Conservation (phyloP, 2,329 filamentous ascomycete species). For the Elsinoe necatrix region DNA sequence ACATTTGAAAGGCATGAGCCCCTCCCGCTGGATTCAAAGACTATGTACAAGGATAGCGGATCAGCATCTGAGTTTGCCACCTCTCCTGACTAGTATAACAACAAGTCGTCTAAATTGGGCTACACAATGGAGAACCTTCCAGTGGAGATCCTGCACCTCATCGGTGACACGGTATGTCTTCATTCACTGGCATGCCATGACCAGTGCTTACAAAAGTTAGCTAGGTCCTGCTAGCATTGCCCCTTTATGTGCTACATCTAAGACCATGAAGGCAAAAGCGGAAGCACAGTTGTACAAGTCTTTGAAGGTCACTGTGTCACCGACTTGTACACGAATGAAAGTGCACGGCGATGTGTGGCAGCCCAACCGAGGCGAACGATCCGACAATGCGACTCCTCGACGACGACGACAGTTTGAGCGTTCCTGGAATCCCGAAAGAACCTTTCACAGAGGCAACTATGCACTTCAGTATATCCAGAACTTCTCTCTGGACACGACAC, state of each 20-base stretch:
- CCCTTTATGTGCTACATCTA: background rate
- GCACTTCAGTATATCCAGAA: background rate
- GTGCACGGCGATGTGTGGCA: background rate
- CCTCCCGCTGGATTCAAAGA: no score
- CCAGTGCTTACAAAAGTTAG: background rate
- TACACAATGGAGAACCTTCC: background rate
- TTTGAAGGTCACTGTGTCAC: background rate
- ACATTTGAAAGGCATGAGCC: no score
- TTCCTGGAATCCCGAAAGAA: background rate
- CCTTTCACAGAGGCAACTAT: background rate
- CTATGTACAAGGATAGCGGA: no score
- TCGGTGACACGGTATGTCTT: background rate
- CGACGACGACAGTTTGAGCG: background rate
- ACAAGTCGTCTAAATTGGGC: background rate
- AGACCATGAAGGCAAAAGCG: background rate
- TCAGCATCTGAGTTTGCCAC: no score
- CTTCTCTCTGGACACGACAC: background rate
- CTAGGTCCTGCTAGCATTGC: background rate
- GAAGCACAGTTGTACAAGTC: background rate
- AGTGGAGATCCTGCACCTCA: background rate
- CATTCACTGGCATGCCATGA: background rate
- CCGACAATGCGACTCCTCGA: background rate
- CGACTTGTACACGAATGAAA: background rate
- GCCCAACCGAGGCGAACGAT: background rate
- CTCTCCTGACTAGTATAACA: no score